Evolutionary conservation across 345 rosid genomes (phyloP), one percentile per base, ranked within the genome.

Genomic region (Draba incana): DNA sequence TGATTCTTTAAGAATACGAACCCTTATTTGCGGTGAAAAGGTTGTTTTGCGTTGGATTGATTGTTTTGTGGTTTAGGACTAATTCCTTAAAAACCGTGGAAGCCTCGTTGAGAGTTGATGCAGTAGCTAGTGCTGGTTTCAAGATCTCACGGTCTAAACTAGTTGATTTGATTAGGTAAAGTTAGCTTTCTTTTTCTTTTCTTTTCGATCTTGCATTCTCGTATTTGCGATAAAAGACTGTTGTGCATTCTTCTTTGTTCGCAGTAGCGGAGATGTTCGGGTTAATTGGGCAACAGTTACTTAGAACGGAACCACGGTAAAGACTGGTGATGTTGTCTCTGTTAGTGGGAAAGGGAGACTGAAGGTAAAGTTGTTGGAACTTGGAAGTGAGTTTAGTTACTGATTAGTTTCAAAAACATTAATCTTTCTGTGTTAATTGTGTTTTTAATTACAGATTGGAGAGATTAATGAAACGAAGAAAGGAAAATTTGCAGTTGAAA

Each of bases 111-210:
- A 83, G 98, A 72, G 85, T 93, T 35, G 98, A 93, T 85, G 97
- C 98, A 60, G 72, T 93, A 31, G 97, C 94, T 61, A 93, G 98
- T 84, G 98, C 96, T n/a, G 97, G 98, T 63, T 93, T 88, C 76
- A 93, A 87, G 84, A 85, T 90, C 62, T 90, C 97, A 35, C 78
- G 95, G 64, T 85, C 98, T 62, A 90, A 93, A 58, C 82, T 93
- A 65, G 92, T 85, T 60, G 80, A 82, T 76, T 69, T 88, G 75
- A 93, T 90, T 73, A 81, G 98, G 98, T 87, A 82, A 47, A 3
- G 1, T 23, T 46, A 23, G n/a, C 53, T 28, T 46, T 6, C 37
- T 33, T 45, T 1, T 2, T 43, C 7, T 48, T 37, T 10, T 33
- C 13, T 10, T 16, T 30, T 47, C 2, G 24, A 41, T 49, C 25